Percentiles rank a stretch among this genome's conserved stretches.
Conservation (phyloP, 2,329 filamentous ascomycete genomes). For the Microcyclospora tardicrescens region DNA sequence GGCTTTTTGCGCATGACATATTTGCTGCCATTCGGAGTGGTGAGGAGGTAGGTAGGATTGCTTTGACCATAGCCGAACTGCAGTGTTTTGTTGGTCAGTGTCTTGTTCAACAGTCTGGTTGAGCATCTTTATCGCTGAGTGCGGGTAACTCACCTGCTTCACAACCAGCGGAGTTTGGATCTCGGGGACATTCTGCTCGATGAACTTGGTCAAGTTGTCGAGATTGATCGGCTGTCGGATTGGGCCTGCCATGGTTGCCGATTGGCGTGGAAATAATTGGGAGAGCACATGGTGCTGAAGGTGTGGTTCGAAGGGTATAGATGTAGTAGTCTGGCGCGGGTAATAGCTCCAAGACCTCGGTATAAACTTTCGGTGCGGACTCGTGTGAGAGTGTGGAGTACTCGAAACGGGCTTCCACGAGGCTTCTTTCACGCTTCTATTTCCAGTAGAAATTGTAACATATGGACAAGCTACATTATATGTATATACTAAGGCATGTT, state of each 20-base stretch:
- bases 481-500: too few species aligned
- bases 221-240: conserved; percentile 87
- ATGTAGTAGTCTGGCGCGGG: too few species aligned
- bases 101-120: not conserved
- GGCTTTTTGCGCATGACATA: conserved; percentile 97
- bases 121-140: not conserved
- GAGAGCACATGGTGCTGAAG: too few species aligned
- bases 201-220: conserved; percentile 63
- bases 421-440: too few species aligned
- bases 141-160: conserved; percentile 58
- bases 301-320: too few species aligned
- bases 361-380: too few species aligned
- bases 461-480: too few species aligned
- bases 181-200: conserved; percentile 63
- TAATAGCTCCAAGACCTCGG: too few species aligned
- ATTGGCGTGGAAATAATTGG: too few species aligned
- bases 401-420: too few species aligned
- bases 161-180: conserved; percentile 74
- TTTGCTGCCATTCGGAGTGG: conserved; percentile 51
- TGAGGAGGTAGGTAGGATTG: conserved; percentile 92
- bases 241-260: conserved; percentile 57
- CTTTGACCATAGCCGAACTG: conserved; percentile 96
- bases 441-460: too few species aligned
- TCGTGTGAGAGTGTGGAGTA: too few species aligned
- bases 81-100: not conserved